These are phyloP conservation scores for Phytophthora brassicae DNA, from an alignment of 352 stramenopile species.

Conservation along the genomic window DNA sequence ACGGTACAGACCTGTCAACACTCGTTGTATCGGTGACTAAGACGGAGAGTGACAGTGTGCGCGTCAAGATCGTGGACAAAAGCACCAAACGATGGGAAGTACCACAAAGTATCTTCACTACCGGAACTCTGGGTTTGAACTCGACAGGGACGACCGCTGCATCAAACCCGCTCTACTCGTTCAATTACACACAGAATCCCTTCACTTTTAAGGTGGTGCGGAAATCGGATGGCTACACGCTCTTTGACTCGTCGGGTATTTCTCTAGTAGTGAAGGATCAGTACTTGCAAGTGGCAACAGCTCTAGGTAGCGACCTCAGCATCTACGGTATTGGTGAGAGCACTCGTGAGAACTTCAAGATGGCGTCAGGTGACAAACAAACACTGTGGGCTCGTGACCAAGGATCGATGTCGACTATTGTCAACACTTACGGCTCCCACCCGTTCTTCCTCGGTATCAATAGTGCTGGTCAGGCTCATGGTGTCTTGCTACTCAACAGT, in stretches of 20 bases:
- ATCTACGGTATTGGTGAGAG: constrained; percentile 47
- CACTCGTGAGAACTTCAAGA: constrained; percentile 38
- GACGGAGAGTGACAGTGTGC: constrained; percentile 40
- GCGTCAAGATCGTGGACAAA: constrained; percentile 58
- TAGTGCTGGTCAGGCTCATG: constrained; percentile 40
- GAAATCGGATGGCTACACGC: constrained; percentile 38
- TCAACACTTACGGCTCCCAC: constrained; percentile 65
- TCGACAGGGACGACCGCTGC: constrained; percentile 1
- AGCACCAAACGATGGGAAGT: constrained; percentile 55
- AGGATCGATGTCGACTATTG: constrained; percentile 21
- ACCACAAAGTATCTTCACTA: constrained; percentile 35
- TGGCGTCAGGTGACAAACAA: constrained; percentile 48
- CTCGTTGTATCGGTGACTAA: constrained; percentile 46
- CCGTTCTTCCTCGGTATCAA: constrained; percentile 63
- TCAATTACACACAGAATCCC: constrained; percentile 42
- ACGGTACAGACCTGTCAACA: constrained; percentile 39
- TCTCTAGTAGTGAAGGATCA: constrained; percentile 46
- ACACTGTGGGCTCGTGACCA: constrained; percentile 54
- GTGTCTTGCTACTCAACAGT: constrained; percentile 56
- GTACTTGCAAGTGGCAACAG: constrained; percentile 41
- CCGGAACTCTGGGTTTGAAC: constrained; percentile 26
- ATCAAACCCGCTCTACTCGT: constrained; percentile 25
- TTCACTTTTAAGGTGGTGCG: constrained; percentile 45
- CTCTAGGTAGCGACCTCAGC: constrained; percentile 24
- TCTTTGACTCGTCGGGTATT: constrained; percentile 46